A percentile compares a stretch with the other conserved stretches of the same genome.
phyloP scores from a whole-genome alignment of 2,329 filamentous ascomycete genomes.

The Aspergillus sp. region DNA sequence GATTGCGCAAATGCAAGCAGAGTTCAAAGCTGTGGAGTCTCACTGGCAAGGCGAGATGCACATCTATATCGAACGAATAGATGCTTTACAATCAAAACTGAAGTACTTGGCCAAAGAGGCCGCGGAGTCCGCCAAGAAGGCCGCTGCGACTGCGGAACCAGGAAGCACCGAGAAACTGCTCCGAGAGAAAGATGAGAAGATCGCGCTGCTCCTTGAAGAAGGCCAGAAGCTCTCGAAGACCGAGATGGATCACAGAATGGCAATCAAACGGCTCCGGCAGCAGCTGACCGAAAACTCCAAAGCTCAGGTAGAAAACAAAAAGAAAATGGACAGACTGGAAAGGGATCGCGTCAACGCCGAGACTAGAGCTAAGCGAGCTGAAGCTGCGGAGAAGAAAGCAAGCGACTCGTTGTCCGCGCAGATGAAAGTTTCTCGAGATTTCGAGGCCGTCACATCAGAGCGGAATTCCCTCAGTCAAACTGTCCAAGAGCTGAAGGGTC shows the following conservation, averaged over 20 bases:
- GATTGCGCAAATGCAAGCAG: constrained; percentile 49
- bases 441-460: constrained; percentile 63
- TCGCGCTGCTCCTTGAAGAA: constrained; percentile 86
- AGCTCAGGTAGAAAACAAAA: constrained; percentile 46
- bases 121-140: constrained; percentile 70
- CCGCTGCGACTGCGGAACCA: constrained; percentile 59
- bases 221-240: constrained; percentile 82
- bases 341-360: constrained; percentile 50
- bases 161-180: constrained; percentile 74
- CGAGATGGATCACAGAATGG: constrained; percentile 79
- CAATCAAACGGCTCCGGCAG: constrained; percentile 73
- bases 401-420: constrained; percentile 55
- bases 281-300: constrained; percentile 54
- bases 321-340: constrained; percentile 61
- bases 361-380: constrained; percentile 59
- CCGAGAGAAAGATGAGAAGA: constrained; percentile 86
- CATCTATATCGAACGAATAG: constrained; percentile 81
- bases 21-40: constrained; percentile 51
- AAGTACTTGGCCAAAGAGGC: constrained; percentile 82
- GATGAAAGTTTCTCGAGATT: constrained; percentile 54
- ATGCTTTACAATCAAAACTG: constrained; percentile 86
- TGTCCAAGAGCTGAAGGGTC: constrained; percentile 66
- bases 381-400: constrained; percentile 58
- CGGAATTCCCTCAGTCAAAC: constrained; percentile 62
- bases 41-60: constrained; percentile 80